Evolutionary conservation across 2,329 filamentous ascomycete species (phyloP).

Genomic region (Colletotrichum gigasporum): DNA sequence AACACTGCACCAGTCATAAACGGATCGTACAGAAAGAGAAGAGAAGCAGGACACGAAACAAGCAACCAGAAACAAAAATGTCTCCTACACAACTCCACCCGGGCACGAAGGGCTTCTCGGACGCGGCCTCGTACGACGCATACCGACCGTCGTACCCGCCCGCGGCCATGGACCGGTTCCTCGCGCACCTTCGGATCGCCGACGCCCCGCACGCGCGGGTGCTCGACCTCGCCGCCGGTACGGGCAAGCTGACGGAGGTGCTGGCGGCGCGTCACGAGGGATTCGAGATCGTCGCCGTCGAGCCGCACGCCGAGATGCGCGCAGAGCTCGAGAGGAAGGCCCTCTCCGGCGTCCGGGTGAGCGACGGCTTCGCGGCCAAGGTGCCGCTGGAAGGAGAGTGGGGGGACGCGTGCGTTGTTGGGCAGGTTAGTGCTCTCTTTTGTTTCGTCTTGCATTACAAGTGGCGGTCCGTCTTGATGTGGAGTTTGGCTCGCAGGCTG

Average conservation of each 20-base stretch:
- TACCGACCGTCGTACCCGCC: conserved; percentile 74
- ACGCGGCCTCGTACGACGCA: conserved; percentile 72
- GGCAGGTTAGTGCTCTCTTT: conserved; percentile 62
- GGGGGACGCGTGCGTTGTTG: conserved; percentile 72
- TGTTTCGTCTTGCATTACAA: no score
- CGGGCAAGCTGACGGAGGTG: conserved; percentile 75
- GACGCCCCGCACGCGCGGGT: conserved; percentile 57
- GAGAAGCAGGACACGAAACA: background rate
- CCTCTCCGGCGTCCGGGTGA: conserved; percentile 62
- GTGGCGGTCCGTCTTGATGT: no score
- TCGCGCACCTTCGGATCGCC: conserved; percentile 63
- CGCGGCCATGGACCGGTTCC: conserved; percentile 66
- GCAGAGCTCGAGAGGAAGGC: conserved; percentile 66
- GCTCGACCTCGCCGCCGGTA: conserved; percentile 74
- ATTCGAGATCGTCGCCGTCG: conserved; percentile 69
- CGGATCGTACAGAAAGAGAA: no score
- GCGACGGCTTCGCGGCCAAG: conserved; percentile 65
- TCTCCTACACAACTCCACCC: conserved; percentile 58
- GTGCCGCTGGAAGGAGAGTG: conserved; percentile 66
- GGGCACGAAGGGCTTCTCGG: conserved; percentile 66
- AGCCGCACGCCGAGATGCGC: conserved; percentile 74
- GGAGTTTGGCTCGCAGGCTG: background rate
- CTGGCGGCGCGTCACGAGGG: conserved; percentile 67
- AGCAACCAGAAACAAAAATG: background rate
- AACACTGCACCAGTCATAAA: no score